A percentile compares a stretch with the other conserved stretches of the same genome.
Evolutionary conservation across 2,329 filamentous ascomycete genomes (phyloP).

Genomic region (Trichoderma arundinaceum): DNA sequence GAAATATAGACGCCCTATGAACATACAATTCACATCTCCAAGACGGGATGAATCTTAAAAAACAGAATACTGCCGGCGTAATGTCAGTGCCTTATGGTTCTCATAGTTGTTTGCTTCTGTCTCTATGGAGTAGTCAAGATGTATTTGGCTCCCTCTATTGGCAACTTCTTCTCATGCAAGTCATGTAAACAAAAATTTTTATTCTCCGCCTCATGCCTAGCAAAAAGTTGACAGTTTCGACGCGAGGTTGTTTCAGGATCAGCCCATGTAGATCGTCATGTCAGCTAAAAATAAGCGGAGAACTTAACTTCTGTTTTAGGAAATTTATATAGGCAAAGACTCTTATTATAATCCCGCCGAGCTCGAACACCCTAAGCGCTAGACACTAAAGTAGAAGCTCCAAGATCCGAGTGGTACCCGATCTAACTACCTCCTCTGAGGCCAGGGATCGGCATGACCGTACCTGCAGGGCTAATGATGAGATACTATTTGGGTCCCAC

Average conservation of each 20-base stretch:
- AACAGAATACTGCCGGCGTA: background rate
- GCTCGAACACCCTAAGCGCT: slow-evolving; percentile 15
- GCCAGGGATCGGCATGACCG: slow-evolving; percentile 13
- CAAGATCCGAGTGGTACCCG: slow-evolving; percentile 6
- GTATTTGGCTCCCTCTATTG: background rate
- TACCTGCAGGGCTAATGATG: background rate
- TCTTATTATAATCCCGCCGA: background rate
- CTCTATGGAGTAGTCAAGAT: no score
- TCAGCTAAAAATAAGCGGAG: background rate
- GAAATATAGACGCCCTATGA: background rate
- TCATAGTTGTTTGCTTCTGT: background rate
- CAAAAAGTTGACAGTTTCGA: background rate
- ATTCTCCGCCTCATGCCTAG: no score
- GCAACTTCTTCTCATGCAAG: background rate
- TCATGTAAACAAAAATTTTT: background rate
- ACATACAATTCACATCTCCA: background rate
- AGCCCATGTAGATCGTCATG: slow-evolving; percentile 18
- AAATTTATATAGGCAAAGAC: slow-evolving; percentile 1
- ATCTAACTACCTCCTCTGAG: background rate
- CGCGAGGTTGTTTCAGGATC: background rate
- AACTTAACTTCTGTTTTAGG: slow-evolving; percentile 2
- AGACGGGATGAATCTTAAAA: background rate
- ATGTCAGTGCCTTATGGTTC: background rate
- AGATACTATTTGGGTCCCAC: background rate
- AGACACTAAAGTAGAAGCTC: slow-evolving; percentile 27